A percentile compares a stretch with the other conserved stretches of the same genome.
Evolutionary conservation across 208 protist species (phyloP).

Genomic region (Herpetomonas samuelpessoai): DNA sequence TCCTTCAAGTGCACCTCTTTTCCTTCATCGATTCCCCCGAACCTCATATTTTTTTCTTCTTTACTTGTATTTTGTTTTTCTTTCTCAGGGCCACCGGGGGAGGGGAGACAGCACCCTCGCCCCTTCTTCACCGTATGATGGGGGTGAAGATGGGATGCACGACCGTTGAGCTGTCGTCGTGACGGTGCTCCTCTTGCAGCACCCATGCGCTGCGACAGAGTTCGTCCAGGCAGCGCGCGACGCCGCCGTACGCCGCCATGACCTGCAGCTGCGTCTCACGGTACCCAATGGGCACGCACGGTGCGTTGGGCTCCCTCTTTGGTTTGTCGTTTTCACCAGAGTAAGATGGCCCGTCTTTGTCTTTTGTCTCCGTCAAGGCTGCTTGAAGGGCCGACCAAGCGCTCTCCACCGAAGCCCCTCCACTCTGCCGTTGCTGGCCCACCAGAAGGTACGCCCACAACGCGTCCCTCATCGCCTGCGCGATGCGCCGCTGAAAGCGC

Average conservation of each 20-base stretch:
- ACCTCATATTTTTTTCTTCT: background rate
- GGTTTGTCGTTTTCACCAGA: too few species aligned
- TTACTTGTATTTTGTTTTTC: background rate
- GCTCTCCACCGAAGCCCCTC: background rate
- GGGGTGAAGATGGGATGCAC: too few species aligned
- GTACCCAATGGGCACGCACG: too few species aligned
- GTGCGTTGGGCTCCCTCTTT: too few species aligned
- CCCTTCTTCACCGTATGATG: too few species aligned
- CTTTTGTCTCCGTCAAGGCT: too few species aligned
- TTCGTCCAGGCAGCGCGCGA: slow-evolving; percentile 13
- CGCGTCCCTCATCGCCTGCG: slow-evolving; percentile 2
- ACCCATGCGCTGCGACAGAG: slow-evolving; percentile 5
- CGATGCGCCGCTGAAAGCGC: background rate
- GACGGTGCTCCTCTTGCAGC: too few species aligned
- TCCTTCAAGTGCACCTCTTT: too few species aligned
- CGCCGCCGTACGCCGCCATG: background rate
- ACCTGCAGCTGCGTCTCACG: slow-evolving; percentile 7
- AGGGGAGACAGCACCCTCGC: too few species aligned
- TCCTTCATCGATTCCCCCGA: too few species aligned
- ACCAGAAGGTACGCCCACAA: background rate
- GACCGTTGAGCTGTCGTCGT: too few species aligned
- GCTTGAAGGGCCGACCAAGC: background rate
- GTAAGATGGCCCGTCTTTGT: too few species aligned
- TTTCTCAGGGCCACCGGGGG: slow-evolving; percentile 1
- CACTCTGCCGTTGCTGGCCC: background rate